These are phyloP conservation scores for Hyaloscypha bicolor DNA, from an alignment of 495 filamentous ascomycete genomes.

Conservation along the genomic window DNA sequence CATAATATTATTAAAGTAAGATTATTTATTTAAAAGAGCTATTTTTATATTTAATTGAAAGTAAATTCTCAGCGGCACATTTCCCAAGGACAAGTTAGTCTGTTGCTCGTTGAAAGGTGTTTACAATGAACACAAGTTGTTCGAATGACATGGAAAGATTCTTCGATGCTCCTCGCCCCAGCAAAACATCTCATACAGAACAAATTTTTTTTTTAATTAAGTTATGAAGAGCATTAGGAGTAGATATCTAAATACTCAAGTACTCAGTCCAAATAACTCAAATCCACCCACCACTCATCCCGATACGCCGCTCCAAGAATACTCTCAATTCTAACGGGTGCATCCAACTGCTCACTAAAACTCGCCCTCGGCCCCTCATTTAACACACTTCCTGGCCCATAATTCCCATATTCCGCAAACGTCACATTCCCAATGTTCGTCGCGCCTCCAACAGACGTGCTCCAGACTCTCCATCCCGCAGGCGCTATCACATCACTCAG, in stretches of 20 bases:
- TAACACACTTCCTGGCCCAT: constrained; percentile 25
- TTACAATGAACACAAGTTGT: no score
- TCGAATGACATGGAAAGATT: no score
- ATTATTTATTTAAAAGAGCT: no score
- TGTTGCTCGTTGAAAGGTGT: no score
- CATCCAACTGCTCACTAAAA: constrained; percentile 17
- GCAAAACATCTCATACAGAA: no score
- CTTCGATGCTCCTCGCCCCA: no score
- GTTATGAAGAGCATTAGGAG: neutral
- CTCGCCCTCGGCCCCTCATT: constrained; percentile 18
- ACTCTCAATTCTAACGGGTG: constrained; percentile 8
- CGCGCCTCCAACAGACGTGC: constrained; percentile 15
- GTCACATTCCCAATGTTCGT: constrained; percentile 23
- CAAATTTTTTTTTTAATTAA: no score
- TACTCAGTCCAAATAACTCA: constrained; percentile 10
- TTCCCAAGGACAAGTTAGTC: no score
- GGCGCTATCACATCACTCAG: constrained; percentile 27
- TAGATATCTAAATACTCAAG: neutral
- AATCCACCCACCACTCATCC: constrained; percentile 24
- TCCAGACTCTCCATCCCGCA: constrained; percentile 34
- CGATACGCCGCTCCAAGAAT: constrained; percentile 15
- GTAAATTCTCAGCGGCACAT: no score
- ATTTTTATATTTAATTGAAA: no score
- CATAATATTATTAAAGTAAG: no score
- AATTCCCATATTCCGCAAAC: constrained; percentile 34